Percentiles rank a stretch among this genome's conserved stretches.
phyloP scores from a whole-genome alignment of 192 early-diverging fungal genomes.

The Rhizoclosmatium globosum region DNA sequence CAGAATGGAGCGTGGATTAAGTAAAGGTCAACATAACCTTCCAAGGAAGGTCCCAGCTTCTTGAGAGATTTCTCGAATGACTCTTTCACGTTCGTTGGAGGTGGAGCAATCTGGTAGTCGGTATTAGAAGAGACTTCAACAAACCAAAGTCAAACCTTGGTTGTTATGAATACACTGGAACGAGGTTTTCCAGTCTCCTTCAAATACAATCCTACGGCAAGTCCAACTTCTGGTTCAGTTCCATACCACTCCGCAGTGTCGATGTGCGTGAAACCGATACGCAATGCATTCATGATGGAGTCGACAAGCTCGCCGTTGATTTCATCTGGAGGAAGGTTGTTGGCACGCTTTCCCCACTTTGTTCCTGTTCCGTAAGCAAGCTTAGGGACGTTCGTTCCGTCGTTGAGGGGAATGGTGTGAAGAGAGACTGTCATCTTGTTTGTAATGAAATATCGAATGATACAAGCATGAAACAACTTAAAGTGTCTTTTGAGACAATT shows the following conservation, averaged over 20 bases:
- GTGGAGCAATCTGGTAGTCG: constrained; percentile 14
- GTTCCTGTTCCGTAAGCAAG: constrained; percentile 48
- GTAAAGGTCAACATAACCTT: constrained; percentile 79
- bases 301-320: constrained; percentile 35
- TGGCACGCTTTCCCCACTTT: constrained; percentile 35
- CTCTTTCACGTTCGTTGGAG: not conserved
- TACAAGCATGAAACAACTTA: too few species aligned
- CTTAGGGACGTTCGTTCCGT: constrained; percentile 22
- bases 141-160: constrained; percentile 33
- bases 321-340: not conserved
- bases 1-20: constrained; percentile 81
- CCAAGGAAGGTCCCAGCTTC: constrained; percentile 66
- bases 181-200: constrained; percentile 54
- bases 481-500: too few species aligned
- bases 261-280: constrained; percentile 50
- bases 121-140: not conserved
- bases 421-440: too few species aligned
- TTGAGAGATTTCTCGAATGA: constrained; percentile 53
- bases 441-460: too few species aligned
- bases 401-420: not conserved
- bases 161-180: constrained; percentile 58
- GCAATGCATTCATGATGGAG: constrained; percentile 25
- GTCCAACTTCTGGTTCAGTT: constrained; percentile 68
- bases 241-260: constrained; percentile 72
- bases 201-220: constrained; percentile 25